phyloP scores from a whole-genome alignment of 257 asterid species.

The Przewalskia tangutica region DNA sequence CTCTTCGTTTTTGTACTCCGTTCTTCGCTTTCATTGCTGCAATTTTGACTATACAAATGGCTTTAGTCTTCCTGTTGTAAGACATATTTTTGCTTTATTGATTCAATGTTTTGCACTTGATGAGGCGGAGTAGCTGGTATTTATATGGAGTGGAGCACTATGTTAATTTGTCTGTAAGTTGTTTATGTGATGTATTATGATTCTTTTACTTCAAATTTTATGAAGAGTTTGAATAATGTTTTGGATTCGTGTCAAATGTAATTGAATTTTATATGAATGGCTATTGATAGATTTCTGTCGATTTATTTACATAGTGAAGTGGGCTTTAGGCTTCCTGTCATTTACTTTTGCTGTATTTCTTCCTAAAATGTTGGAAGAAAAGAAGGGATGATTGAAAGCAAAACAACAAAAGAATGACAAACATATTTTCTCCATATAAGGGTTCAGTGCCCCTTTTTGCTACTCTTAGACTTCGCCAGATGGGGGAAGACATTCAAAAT shows the following conservation, averaged over 20 bases:
- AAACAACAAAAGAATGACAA: neutral
- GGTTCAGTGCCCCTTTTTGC: constrained; percentile 38
- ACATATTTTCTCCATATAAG: neutral
- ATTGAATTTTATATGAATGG: neutral
- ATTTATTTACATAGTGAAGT: neutral
- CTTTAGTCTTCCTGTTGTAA: neutral
- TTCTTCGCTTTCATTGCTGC: neutral
- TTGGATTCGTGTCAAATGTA: neutral
- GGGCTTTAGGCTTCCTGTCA: neutral
- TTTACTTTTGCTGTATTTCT: neutral
- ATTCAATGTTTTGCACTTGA: constrained; percentile 2
- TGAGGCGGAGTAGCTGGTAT: neutral
- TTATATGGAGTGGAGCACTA: neutral
- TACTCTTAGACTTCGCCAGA: constrained; percentile 41
- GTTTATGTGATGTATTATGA: neutral
- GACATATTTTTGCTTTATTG: neutral
- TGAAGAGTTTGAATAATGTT: neutral
- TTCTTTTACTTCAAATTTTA: neutral
- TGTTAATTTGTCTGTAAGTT: neutral
- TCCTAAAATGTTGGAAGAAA: neutral
- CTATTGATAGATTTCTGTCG: neutral
- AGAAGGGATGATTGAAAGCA: neutral
- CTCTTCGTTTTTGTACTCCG: neutral
- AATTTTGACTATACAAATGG: neutral
- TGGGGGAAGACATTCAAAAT: constrained; percentile 65